Evolutionary conservation across 805 yeast species (phyloP).

Genomic region (Wickerhamomyces hampshirensis): DNA sequence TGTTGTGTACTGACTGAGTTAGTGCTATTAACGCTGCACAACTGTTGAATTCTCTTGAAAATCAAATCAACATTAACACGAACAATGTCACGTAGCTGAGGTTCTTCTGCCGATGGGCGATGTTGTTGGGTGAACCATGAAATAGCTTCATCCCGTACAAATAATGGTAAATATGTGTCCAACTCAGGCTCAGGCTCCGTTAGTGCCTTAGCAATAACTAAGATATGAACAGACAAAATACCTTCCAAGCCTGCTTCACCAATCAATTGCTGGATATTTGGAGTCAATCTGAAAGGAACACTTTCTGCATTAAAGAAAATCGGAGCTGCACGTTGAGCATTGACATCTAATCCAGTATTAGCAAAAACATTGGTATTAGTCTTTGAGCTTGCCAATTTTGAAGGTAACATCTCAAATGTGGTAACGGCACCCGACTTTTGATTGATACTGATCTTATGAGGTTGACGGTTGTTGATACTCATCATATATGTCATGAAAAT

Average conservation of each 20-base stretch:
- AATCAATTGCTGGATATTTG: conserved; percentile 88
- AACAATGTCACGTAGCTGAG: conserved; percentile 81
- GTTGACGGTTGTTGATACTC: conserved; percentile 89
- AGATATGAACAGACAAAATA: conserved; percentile 74
- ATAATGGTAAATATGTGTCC: conserved; percentile 86
- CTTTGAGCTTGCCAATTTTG: conserved; percentile 56
- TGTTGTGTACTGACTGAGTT: conserved; percentile 77
- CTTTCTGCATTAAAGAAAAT: conserved; percentile 86
- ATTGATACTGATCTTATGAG: conserved; percentile 86
- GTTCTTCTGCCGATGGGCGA: conserved; percentile 76
- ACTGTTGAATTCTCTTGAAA: conserved; percentile 68
- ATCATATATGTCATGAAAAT: conserved; percentile 91
- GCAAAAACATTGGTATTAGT: conserved; percentile 33
- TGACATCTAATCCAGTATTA: conserved; percentile 30
- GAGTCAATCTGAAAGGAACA: conserved; percentile 95
- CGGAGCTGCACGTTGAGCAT: conserved; percentile 45
- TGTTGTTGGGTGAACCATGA: conserved; percentile 92
- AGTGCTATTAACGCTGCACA: conserved; percentile 57
- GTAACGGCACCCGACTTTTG: conserved; percentile 81
- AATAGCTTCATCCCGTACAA: conserved; percentile 92
- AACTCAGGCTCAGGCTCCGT: conserved; percentile 90
- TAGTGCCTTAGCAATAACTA: conserved; percentile 82
- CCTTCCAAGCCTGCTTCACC: conserved; percentile 96
- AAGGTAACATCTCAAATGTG: conserved; percentile 94
- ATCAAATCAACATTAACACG: conserved; percentile 83